Evolutionary conservation across 108 stramenopile species (phyloP), one percentile per base, ranked within the genome.

Genomic region (Conticribra guillardii): DNA sequence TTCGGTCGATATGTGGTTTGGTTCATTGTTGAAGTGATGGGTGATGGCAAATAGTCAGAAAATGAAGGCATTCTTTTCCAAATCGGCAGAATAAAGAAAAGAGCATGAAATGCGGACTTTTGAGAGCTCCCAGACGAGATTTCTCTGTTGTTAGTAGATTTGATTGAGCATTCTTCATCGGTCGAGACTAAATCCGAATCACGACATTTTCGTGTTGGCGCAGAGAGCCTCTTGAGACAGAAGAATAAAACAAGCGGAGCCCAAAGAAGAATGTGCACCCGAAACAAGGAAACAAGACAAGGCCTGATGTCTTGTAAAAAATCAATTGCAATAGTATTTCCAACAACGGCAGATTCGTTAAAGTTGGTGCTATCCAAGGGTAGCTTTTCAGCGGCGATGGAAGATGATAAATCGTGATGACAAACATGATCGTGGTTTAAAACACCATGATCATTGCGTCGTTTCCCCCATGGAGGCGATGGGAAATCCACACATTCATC

Each of bases 231-330:
- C 23, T 59, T 65, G 11, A 74, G 24, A 47, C 73, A 74, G 16
- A 74, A 37, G 7, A 67, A 31, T 28, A 74, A 16, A 45, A 74
- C 28, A 0, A 74, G 2, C n/a, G 73, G 73, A 19, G 57, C 64
- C 64, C 64, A 74, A 22, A 74, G 57, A 7, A 74, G 55, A 2
- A 74, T 26, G 44, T 30, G 21, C 73, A 74, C 50, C 11, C 32
- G 73, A 11, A 37, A 58, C 48, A 66, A 53, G 30, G 64, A 44
- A 30, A 55, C 33, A 11, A 74, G 33, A 28, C 73, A 74, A 17
- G 73, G 73, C 29, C 24, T 51, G 55, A 74, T 60, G 37, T 74
- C 73, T 52, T 66, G 50, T 27, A 66, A 65, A 47, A 56, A 74
- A 47, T 28, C 44, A 18, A 29, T 41, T 41, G 37, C 37, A 11